Evolutionary conservation across 345 rosid species (phyloP).

Genomic region (Cochlearia excelsa): DNA sequence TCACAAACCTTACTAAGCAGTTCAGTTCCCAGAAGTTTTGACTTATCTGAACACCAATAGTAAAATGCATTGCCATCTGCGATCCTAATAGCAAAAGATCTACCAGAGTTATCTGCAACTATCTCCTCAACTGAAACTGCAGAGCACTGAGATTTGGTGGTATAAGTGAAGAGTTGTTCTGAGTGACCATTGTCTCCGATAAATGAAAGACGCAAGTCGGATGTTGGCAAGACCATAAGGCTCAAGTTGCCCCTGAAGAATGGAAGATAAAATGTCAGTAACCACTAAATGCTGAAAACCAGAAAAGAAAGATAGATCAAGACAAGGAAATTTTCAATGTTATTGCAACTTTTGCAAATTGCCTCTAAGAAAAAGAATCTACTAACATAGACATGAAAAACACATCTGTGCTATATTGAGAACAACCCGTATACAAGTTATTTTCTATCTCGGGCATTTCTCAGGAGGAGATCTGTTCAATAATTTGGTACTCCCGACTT

Average conservation of each 20-base stretch:
- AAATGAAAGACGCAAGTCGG: constrained; percentile 77
- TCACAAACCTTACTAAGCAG: constrained; percentile 71
- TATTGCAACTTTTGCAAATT: constrained; percentile 3
- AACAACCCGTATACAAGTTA: not conserved
- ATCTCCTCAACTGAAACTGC: constrained; percentile 61
- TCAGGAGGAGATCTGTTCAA: not conserved
- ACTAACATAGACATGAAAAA: constrained; percentile 2
- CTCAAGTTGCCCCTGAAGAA: constrained; percentile 79
- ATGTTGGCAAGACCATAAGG: constrained; percentile 74
- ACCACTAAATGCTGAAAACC: constrained; percentile 20
- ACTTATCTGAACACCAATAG: constrained; percentile 97
- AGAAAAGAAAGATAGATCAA: constrained; percentile 5
- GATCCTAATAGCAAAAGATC: constrained; percentile 67
- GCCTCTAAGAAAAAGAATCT: not conserved
- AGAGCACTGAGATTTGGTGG: constrained; percentile 47
- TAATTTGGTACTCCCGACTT: not conserved
- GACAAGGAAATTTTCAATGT: constrained; percentile 2
- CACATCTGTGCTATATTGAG: constrained; percentile 1
- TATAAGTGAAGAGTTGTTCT: constrained; percentile 63
- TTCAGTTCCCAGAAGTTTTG: constrained; percentile 78
- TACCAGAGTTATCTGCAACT: constrained; percentile 66
- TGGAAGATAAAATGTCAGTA: constrained; percentile 2
- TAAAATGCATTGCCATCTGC: constrained; percentile 54
- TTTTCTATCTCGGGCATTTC: not conserved
- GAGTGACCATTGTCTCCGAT: constrained; percentile 77